Conservation (phyloP, 2,329 filamentous ascomycete genomes). For the Microsporum ferrugineum region DNA sequence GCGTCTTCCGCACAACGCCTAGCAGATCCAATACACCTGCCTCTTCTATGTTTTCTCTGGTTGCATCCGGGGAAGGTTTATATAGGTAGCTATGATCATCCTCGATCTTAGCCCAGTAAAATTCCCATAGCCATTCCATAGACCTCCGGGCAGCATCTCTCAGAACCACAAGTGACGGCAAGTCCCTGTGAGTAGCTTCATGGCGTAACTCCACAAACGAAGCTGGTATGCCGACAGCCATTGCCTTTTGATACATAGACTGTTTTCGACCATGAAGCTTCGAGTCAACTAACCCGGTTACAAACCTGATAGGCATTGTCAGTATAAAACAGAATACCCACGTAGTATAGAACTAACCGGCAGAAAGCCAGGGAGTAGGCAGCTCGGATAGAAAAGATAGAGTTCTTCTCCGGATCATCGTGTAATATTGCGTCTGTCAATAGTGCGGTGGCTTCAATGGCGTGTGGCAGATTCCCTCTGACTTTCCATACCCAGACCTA, state of each 20-base stretch:
- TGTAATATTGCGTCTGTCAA: slow-evolving; percentile 37
- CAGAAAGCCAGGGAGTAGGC: slow-evolving; percentile 38
- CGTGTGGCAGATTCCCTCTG: slow-evolving; percentile 35
- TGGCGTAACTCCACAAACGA: slow-evolving; percentile 83
- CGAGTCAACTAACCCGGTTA: slow-evolving; percentile 36
- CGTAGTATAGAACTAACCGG: slow-evolving; percentile 23
- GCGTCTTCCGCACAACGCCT: neutral
- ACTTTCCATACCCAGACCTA: slow-evolving; percentile 37
- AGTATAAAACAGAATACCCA: neutral
- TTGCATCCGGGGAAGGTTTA: neutral
- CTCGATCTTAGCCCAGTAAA: slow-evolving; percentile 61
- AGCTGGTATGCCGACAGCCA: slow-evolving; percentile 38
- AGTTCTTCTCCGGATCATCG: slow-evolving; percentile 31
- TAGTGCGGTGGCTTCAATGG: slow-evolving; percentile 37
- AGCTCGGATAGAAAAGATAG: slow-evolving; percentile 35
- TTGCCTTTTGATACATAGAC: slow-evolving; percentile 37
- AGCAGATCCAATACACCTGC: no score
- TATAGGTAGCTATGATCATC: slow-evolving; percentile 8
- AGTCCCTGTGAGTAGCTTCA: slow-evolving; percentile 78
- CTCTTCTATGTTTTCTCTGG: no score
- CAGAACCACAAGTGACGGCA: slow-evolving; percentile 64
- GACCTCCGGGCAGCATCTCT: slow-evolving; percentile 58
- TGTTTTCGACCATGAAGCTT: slow-evolving; percentile 31
- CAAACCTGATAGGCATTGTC: slow-evolving; percentile 25
- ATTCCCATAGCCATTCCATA: slow-evolving; percentile 75